Conservation (phyloP, 73 alveolate species). For the Paramecium tetraurelia region DNA sequence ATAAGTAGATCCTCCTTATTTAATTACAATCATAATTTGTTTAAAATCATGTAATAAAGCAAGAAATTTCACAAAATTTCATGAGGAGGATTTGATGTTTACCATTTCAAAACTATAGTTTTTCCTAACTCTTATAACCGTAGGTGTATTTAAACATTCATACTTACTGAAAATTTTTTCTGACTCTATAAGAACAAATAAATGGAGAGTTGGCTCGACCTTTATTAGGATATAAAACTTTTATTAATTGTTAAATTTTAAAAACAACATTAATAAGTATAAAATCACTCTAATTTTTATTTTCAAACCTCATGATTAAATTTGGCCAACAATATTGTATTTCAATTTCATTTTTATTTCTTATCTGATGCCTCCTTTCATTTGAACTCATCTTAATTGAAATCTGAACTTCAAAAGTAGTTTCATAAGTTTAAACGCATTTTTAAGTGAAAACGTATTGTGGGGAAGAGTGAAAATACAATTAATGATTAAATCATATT, state of each 20-base stretch:
- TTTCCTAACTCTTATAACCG: background rate
- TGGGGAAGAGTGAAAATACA: background rate
- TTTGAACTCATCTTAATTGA: too few relatives aligned
- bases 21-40: background rate
- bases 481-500: too few relatives aligned
- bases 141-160: background rate
- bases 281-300: background rate
- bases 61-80: background rate
- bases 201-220: background rate
- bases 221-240: background rate
- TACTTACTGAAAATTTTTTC: background rate
- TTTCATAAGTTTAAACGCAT: too few relatives aligned
- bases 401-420: too few relatives aligned
- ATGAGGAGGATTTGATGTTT: too few relatives aligned
- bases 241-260: background rate
- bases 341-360: background rate
- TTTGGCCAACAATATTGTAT: background rate
- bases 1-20: background rate
- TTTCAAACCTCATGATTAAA: background rate
- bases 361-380: too few relatives aligned
- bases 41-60: background rate
- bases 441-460: background rate
- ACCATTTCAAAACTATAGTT: too few relatives aligned
- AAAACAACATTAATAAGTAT: background rate
- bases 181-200: background rate